Conservation (phyloP, 352 stramenopile species). For the Pythium apleroticum region DNA sequence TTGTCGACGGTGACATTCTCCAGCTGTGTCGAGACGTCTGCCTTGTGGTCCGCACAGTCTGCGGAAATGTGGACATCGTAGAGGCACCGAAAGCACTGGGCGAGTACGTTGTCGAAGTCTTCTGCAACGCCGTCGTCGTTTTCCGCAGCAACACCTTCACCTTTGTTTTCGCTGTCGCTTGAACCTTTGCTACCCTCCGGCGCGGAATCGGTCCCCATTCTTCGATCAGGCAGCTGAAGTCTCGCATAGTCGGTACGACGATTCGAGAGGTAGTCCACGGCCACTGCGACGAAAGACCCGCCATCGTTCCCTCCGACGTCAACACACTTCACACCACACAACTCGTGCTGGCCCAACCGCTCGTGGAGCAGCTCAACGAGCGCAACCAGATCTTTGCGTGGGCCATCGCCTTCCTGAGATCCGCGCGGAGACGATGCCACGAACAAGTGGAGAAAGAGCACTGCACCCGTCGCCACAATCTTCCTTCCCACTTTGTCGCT, state of each 20-base stretch:
- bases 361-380: slow-evolving; percentile 23
- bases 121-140: slow-evolving; percentile 19
- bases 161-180: neutral
- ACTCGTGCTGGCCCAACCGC: slow-evolving; percentile 22
- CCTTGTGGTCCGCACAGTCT: slow-evolving; percentile 61
- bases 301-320: slow-evolving; percentile 12
- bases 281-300: slow-evolving; percentile 23
- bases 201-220: neutral
- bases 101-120: slow-evolving; percentile 51
- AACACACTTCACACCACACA: slow-evolving; percentile 15
- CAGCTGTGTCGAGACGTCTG: slow-evolving; percentile 20
- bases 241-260: slow-evolving; percentile 6
- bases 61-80: slow-evolving; percentile 73
- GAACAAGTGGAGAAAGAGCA: slow-evolving; percentile 53
- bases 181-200: neutral
- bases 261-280: slow-evolving; percentile 5
- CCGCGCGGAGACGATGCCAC: slow-evolving; percentile 4
- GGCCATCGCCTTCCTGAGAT: neutral
- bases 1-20: slow-evolving; percentile 17
- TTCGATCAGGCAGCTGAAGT: too few relatives aligned
- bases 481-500: slow-evolving; percentile 38
- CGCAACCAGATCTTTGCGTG: slow-evolving; percentile 9
- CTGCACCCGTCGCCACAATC: slow-evolving; percentile 50
- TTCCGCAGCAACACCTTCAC: neutral
- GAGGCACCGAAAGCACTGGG: slow-evolving; percentile 72